These are phyloP conservation scores for Apiospora saccharicola DNA, from an alignment of 2,329 filamentous ascomycete species.

Conservation along the genomic window DNA sequence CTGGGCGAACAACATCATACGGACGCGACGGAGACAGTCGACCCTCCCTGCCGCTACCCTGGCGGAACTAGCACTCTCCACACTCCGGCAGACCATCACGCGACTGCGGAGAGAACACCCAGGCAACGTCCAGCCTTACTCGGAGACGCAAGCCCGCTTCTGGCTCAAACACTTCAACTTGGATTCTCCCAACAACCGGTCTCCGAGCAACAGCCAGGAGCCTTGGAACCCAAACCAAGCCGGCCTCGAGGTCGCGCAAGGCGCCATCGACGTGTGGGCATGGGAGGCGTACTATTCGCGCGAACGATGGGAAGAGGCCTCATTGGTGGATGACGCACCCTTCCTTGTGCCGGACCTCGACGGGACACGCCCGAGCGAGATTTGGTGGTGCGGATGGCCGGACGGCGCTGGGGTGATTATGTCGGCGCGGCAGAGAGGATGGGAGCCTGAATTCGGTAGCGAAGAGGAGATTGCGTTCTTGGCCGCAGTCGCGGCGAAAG, in stretches of 20 bases:
- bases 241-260: background rate
- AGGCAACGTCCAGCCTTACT: background rate
- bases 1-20: constrained; percentile 6
- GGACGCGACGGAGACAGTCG: constrained; percentile 5
- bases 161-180: constrained; percentile 13
- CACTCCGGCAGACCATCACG: background rate
- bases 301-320: background rate
- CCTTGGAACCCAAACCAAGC: background rate
- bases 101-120: constrained; percentile 1
- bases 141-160: constrained; percentile 13
- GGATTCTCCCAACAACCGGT: background rate
- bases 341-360: background rate
- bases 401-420: constrained; percentile 2
- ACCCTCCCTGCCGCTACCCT: background rate
- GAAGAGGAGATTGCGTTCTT: constrained; percentile 33
- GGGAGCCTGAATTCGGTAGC: constrained; percentile 32
- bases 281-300: constrained; percentile 12
- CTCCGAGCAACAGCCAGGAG: background rate
- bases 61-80: constrained; percentile 2
- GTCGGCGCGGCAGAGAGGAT: constrained; percentile 25
- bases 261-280: background rate
- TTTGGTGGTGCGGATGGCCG: constrained; percentile 14
- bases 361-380: constrained; percentile 6
- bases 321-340: background rate
- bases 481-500: constrained; percentile 29